phyloP scores from a whole-genome alignment of 345 rosid genomes.

The Gossypium herbaceum region DNA sequence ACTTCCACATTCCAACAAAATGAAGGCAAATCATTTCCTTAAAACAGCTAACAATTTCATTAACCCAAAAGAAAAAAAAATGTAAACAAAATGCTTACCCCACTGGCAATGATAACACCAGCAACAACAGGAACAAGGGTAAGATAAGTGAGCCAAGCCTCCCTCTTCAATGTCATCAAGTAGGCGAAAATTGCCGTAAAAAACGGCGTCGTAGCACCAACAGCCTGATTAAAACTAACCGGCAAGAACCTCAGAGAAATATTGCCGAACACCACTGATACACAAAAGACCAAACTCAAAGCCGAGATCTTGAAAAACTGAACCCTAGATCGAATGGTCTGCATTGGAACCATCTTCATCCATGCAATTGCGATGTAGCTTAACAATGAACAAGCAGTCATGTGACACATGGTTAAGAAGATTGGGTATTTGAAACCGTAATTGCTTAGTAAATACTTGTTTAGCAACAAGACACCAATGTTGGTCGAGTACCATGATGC shows the following conservation, averaged over 20 bases:
- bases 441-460: conserved; percentile 89
- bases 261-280: conserved; percentile 95
- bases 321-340: conserved; percentile 80
- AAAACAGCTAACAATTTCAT: conserved; percentile 4
- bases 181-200: conserved; percentile 97
- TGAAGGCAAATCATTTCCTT: background rate
- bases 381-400: conserved; percentile 93
- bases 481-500: conserved; percentile 90
- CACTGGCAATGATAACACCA: conserved; percentile 97
- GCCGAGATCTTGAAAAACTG: conserved; percentile 93
- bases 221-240: conserved; percentile 87
- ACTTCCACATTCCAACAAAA: conserved; percentile 2
- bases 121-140: conserved; percentile 90
- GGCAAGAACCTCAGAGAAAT: conserved; percentile 78
- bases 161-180: conserved; percentile 76
- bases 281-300: conserved; percentile 81
- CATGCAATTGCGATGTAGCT: conserved; percentile 93
- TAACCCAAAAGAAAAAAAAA: background rate
- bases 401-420: conserved; percentile 98
- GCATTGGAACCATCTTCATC: conserved; percentile 99
- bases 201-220: conserved; percentile 98
- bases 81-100: conserved; percentile 45
- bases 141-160: conserved; percentile 93
- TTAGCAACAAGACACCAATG: conserved; percentile 86
- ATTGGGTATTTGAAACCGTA: conserved; percentile 99